A percentile compares a stretch with the other conserved stretches of the same genome.
These are phyloP conservation scores for Inga leiocalycina DNA, from an alignment of 306 rosid species.

Conservation along the genomic window DNA sequence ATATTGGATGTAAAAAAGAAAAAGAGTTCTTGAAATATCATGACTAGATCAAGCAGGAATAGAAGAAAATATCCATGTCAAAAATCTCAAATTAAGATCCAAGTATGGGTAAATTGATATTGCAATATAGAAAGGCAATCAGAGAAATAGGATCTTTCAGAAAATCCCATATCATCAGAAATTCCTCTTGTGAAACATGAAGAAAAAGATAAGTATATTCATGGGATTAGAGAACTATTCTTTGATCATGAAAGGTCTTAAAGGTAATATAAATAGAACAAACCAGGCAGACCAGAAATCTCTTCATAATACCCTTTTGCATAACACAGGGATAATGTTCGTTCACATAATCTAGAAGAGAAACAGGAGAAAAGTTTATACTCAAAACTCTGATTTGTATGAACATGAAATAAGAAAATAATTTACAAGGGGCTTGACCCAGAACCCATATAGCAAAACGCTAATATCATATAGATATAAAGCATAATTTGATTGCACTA, in stretches of 20 bases:
- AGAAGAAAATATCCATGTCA: no score
- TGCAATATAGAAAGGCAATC: no score
- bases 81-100: no score
- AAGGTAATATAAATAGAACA: background rate
- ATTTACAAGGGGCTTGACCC: background rate
- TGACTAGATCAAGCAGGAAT: no score
- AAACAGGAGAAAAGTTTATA: background rate
- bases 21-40: no score
- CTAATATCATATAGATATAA: background rate
- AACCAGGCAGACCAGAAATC: background rate
- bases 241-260: background rate
- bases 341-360: background rate
- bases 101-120: no score
- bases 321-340: background rate
- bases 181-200: no score
- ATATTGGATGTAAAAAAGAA: background rate
- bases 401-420: background rate
- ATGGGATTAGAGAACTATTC: background rate
- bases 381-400: background rate
- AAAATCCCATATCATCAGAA: no score
- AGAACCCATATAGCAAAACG: background rate
- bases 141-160: no score
- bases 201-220: background rate
- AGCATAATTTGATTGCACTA: background rate
- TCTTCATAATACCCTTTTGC: background rate